A percentile compares a stretch with the other conserved stretches of the same genome.
Evolutionary conservation across 192 early-diverging fungal genomes (phyloP).

Genomic region (Coemansia sp.): DNA sequence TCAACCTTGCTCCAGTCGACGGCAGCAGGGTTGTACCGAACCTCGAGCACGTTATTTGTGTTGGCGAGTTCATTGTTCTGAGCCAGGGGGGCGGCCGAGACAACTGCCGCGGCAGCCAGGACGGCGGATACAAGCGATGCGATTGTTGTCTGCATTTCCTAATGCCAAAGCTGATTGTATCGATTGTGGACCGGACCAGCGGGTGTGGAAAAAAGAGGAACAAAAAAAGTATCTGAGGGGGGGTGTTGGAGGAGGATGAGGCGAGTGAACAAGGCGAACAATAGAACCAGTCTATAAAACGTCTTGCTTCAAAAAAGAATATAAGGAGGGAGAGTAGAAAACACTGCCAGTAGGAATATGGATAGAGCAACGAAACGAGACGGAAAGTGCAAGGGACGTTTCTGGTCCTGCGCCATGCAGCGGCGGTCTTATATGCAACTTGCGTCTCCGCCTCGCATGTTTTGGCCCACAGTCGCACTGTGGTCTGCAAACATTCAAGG

Average conservation of each 20-base stretch:
- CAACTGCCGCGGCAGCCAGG: slow-evolving; percentile 10
- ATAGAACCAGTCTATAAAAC: slow-evolving; percentile 13
- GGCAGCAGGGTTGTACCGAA: slow-evolving; percentile 22
- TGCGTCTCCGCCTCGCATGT: background rate
- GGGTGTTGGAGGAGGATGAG: background rate
- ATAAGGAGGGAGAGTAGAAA: background rate
- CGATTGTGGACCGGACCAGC: slow-evolving; percentile 2
- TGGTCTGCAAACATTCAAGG: background rate
- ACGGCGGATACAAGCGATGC: slow-evolving; percentile 13
- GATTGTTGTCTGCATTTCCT: slow-evolving; percentile 19
- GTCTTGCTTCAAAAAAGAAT: background rate
- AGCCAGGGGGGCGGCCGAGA: slow-evolving; percentile 14
- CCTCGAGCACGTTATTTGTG: slow-evolving; percentile 11
- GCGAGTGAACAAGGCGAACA: background rate
- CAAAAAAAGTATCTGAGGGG: background rate
- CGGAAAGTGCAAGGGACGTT: background rate
- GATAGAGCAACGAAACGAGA: background rate
- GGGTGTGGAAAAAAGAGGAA: background rate
- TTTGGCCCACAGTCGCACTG: slow-evolving; percentile 1
- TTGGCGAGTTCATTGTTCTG: slow-evolving; percentile 11
- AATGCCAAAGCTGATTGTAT: background rate
- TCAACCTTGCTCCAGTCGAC: slow-evolving; percentile 30
- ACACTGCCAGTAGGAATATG: background rate
- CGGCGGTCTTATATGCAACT: background rate
- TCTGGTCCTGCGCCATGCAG: slow-evolving; percentile 1